Percentiles rank a stretch among this genome's conserved stretches.
Conservation (phyloP, 2,329 filamentous ascomycete species). For the Cryphonectria naterciae region DNA sequence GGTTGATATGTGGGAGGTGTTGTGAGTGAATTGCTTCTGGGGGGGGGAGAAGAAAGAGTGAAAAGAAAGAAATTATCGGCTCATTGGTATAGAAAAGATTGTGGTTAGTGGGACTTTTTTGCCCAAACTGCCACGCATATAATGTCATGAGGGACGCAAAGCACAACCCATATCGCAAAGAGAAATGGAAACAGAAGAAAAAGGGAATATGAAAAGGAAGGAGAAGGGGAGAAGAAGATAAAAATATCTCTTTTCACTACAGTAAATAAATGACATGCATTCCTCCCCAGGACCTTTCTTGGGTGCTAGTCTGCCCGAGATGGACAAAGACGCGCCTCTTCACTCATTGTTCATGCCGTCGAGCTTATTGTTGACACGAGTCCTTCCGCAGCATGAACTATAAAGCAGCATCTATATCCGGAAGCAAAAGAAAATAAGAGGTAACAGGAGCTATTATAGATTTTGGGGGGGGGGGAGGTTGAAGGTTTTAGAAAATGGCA, state of each 20-base stretch:
- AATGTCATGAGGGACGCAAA: neutral
- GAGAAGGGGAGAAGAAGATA: too few relatives aligned
- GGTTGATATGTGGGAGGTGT: neutral
- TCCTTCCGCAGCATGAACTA: neutral
- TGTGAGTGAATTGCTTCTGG: neutral
- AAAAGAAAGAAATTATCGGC: neutral
- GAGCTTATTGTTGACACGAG: neutral
- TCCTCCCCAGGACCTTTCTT: neutral
- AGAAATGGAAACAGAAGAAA: neutral
- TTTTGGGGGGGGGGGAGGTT: too few relatives aligned
- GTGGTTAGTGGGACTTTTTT: neutral
- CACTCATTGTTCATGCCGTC: neutral
- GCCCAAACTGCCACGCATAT: neutral
- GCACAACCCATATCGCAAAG: neutral
- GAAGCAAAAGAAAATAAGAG: neutral
- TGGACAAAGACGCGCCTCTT: neutral
- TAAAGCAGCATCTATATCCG: constrained; percentile 6
- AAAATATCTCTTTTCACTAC: neutral
- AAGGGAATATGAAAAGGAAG: neutral
- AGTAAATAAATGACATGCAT: neutral
- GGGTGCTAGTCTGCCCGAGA: neutral
- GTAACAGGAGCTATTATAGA: neutral
- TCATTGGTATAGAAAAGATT: neutral
- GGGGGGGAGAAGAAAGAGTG: neutral
- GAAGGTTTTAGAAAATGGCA: too few relatives aligned